Evolutionary conservation across 495 filamentous ascomycete species (phyloP).

Genomic region (Hyaloscypha finlandica): DNA sequence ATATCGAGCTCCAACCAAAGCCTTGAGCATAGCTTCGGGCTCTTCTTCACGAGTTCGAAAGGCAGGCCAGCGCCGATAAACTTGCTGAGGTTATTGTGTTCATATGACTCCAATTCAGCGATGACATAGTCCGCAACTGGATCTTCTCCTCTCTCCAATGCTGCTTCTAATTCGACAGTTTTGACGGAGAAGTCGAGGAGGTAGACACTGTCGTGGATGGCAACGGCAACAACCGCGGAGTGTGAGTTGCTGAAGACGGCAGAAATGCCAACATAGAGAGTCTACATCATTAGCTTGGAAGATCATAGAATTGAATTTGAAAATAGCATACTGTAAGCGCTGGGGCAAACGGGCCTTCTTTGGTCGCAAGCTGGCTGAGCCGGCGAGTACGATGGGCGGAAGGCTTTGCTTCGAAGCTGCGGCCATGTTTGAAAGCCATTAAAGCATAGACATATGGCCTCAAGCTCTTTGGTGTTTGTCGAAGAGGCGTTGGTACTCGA

Average conservation of each 20-base stretch:
- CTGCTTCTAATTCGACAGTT: constrained; percentile 42
- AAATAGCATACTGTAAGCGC: constrained; percentile 54
- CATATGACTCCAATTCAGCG: constrained; percentile 54
- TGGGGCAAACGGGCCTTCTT: constrained; percentile 56
- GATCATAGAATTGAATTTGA: neutral
- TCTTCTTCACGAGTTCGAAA: constrained; percentile 48
- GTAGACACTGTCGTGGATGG: constrained; percentile 78
- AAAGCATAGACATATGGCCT: constrained; percentile 30
- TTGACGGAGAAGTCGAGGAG: constrained; percentile 73
- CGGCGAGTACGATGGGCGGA: constrained; percentile 47
- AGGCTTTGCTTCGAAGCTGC: constrained; percentile 44
- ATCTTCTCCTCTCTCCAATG: constrained; percentile 40
- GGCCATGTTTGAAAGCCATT: constrained; percentile 43
- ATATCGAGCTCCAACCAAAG: constrained; percentile 82
- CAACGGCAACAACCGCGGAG: constrained; percentile 60
- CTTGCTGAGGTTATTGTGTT: constrained; percentile 64
- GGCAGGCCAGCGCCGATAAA: constrained; percentile 66
- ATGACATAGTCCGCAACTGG: constrained; percentile 57
- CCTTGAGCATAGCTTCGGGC: constrained; percentile 66
- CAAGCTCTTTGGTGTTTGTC: constrained; percentile 20
- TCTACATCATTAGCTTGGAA: constrained; percentile 41
- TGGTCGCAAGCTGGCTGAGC: constrained; percentile 44
- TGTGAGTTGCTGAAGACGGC: constrained; percentile 50
- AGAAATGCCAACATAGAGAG: constrained; percentile 65
- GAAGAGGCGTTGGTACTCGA: constrained; percentile 16